Evolutionary conservation across 2,329 filamentous ascomycete species (phyloP), one percentile per base, ranked within the genome.

Genomic region (Pseudofabraea citricarpa): DNA sequence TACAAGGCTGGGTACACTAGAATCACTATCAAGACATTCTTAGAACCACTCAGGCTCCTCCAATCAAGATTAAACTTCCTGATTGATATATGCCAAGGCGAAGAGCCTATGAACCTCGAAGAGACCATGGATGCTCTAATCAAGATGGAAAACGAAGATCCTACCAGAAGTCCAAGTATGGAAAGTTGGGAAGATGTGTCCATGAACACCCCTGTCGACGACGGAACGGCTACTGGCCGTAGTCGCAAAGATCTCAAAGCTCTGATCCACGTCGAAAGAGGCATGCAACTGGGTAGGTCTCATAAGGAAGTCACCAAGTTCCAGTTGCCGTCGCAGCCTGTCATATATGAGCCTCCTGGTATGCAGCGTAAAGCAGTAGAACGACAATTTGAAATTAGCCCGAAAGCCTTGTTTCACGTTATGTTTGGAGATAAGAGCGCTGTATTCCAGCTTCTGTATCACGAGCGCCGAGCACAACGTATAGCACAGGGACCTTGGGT

Each of bases 391-490:
- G 86, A 94, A 53, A 83, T 97, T 48, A 94, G 88, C 50, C 85
- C 93, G 36, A 97, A 98, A 64, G 89, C 88, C 0, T 81, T 95
- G 45, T 98, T 97, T 64, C 91, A 97, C 59, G 87, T 97, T 13
- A 76, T 98, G 40, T 98, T 97, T 64, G 93, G 93, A 27, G 93
- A 98, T 64, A 95, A 91, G 67, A 95, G 88, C 61, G 88, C 90
- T 24, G 83, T 97, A 29, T 98, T 96, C 67, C 89, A 93, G 56
- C 82, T 91, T 57, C 73, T 97, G 22, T 91, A 96, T 61, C 85
- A 88, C 60, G 89, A 95, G 61, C 78, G 87, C 40, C 77, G 83
- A 56, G 88, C 87, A 12, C 79, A 83, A 62, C 81, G 83, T 49
- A 90, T 96, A 49, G 81, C 85, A 2, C 90, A 96, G 64, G 86